Conservation (phyloP, 768 basidiomycete genomes). For the Boletus tomentosulus region DNA sequence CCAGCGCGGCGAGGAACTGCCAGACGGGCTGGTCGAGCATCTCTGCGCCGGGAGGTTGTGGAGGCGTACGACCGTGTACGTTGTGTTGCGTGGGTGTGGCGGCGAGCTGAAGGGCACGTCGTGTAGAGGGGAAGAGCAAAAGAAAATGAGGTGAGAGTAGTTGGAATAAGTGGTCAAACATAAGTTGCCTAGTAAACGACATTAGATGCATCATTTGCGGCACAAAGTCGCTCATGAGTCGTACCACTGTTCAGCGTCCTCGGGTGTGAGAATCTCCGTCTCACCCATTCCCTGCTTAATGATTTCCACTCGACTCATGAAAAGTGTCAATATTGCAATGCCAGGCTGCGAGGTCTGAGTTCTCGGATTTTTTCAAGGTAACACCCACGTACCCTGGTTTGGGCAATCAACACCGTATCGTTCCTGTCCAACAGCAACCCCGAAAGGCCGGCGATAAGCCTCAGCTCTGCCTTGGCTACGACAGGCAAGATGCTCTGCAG, state of each 20-base stretch:
- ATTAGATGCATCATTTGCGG: slow-evolving; percentile 6
- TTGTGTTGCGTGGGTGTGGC: slow-evolving; percentile 34
- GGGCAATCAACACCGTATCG: slow-evolving; percentile 66
- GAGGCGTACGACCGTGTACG: slow-evolving; percentile 51
- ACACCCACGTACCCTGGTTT: slow-evolving; percentile 64
- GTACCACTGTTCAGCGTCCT: slow-evolving; percentile 81
- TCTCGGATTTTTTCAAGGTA: not conserved
- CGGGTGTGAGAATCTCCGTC: slow-evolving; percentile 55
- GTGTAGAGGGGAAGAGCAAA: slow-evolving; percentile 85
- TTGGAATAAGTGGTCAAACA: slow-evolving; percentile 86
- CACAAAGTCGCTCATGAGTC: not conserved
- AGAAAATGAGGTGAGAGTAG: slow-evolving; percentile 73
- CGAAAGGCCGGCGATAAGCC: slow-evolving; percentile 82
- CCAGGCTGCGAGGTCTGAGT: slow-evolving; percentile 61
- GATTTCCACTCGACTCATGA: slow-evolving; percentile 89
- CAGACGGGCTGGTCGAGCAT: slow-evolving; percentile 87
- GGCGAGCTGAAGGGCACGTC: slow-evolving; percentile 46
- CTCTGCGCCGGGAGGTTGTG: slow-evolving; percentile 56
- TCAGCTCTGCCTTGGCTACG: slow-evolving; percentile 72
- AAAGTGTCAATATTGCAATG: slow-evolving; percentile 82
- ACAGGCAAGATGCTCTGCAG: slow-evolving; percentile 84
- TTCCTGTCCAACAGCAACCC: slow-evolving; percentile 78
- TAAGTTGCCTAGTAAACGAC: slow-evolving; percentile 59
- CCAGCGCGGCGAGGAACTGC: slow-evolving; percentile 89
- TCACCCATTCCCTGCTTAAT: slow-evolving; percentile 74